Evolutionary conservation across 306 rosid species (phyloP).

Genomic region (Lupinus albus): DNA sequence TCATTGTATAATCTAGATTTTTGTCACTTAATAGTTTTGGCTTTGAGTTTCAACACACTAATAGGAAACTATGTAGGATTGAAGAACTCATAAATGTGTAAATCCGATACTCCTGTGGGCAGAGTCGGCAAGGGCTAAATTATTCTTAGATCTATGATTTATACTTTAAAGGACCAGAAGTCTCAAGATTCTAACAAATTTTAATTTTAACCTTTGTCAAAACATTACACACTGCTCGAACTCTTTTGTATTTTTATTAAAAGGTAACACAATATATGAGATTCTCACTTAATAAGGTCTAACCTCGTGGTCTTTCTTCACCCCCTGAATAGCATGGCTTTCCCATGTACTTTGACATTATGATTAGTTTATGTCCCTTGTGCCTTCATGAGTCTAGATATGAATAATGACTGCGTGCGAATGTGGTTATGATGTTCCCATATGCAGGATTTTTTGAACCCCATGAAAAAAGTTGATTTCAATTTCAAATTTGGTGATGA

Average conservation of each 20-base stretch:
- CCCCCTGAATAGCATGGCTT: not conserved
- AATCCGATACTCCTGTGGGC: no score
- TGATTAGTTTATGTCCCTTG: not conserved
- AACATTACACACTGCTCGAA: constrained; percentile 5
- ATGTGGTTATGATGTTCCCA: constrained; percentile 8
- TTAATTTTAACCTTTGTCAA: constrained; percentile 33
- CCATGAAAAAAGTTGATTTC: not conserved
- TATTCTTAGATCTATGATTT: not conserved
- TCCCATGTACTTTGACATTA: constrained; percentile 19
- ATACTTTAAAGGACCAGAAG: constrained; percentile 36
- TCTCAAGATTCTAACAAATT: constrained; percentile 36
- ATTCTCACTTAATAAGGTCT: no score
- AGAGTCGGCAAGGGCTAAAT: no score
- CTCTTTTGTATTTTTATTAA: not conserved
- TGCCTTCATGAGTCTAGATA: not conserved
- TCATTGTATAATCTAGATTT: constrained; percentile 38
- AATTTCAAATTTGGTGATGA: not conserved
- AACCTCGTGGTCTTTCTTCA: constrained; percentile 3
- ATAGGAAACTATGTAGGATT: constrained; percentile 17
- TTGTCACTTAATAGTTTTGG: constrained; percentile 40
- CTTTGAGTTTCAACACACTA: constrained; percentile 34
- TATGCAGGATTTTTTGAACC: not conserved
- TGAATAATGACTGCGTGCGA: constrained; percentile 29
- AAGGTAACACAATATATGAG: no score
- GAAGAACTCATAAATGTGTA: constrained; percentile 27